Evolutionary conservation across 2,329 filamentous ascomycete species (phyloP), one percentile per base, ranked within the genome.

Genomic region (Penicillium paneum): DNA sequence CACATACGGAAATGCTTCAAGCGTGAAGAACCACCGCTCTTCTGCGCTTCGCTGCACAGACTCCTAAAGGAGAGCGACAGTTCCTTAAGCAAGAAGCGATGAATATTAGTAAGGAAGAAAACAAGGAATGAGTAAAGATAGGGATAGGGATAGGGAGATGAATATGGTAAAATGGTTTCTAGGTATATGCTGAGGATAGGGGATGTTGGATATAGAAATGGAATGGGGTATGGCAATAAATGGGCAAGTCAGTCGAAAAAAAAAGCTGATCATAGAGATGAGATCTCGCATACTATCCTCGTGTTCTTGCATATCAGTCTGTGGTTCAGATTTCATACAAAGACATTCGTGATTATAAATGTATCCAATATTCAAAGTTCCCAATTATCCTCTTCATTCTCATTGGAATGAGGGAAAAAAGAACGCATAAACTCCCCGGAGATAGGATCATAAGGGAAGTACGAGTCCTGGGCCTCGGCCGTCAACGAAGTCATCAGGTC

Each of bases 381-480:
- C 21, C 21, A 24, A 24, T 24, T 24, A 24, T 24, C 21, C 5
- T 24, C 6, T 5, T 63, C 58, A 47, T 70, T 68, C 6, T 67
- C 67, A 10, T 53, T 58, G 8, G 60, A 39, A 8, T 58, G 36
- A 5, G 71, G 71, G 58, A 74, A 74, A 60, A 73, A 74, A n/a
- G 71, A 72, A 19, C 67, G 63, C 50, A 74, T 73, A 28, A 74
- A 74, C 47, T 73, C 70, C 15, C 70, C 70, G 29, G 63, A 68
- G 50, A 74, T 73, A 6, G 71, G 71, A 47, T 74, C 71, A 52
- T 74, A 74, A 10, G 71, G 71, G 56, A 74, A 74, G 44, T 69
- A 72, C 1, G 63, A 52, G 39, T 72, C 69, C 29, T 58, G 50
- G 8, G 42, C 40, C n/a, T 60, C 60, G 15, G 36, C 28, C 0